Conservation (phyloP, 192 early-diverging fungal species). For the Coemansia sp. region DNA sequence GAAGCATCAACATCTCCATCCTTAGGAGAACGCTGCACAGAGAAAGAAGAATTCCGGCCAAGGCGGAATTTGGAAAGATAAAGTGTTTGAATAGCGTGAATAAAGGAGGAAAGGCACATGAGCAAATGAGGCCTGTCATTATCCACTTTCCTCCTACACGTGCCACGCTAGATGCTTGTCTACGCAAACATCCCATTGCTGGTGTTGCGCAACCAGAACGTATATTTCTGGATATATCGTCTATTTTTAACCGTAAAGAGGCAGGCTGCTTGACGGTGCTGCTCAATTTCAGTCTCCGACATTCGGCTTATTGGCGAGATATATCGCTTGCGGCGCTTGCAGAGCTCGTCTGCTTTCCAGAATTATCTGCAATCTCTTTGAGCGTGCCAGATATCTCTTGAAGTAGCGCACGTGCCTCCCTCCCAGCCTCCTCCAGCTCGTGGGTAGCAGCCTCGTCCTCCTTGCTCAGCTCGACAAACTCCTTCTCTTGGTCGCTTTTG, state of each 20-base stretch:
- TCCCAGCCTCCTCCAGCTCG: slow-evolving; percentile 37
- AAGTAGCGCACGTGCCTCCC: slow-evolving; percentile 33
- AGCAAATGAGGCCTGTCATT: neutral
- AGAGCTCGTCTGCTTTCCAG: slow-evolving; percentile 18
- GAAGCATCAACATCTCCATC: neutral
- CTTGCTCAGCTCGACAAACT: slow-evolving; percentile 35
- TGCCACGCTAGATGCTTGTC: neutral
- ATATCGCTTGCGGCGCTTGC: neutral
- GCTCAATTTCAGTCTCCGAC: neutral
- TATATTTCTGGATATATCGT: too few species aligned
- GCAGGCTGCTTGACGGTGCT: too few species aligned
- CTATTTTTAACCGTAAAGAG: too few species aligned
- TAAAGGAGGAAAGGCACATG: slow-evolving; percentile 4
- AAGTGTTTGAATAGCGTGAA: neutral
- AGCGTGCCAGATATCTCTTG: slow-evolving; percentile 26
- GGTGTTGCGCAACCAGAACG: neutral
- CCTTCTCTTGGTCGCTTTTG: slow-evolving; percentile 30
- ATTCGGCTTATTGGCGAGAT: neutral
- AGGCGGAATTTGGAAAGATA: slow-evolving; percentile 1
- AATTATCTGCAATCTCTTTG: slow-evolving; percentile 35
- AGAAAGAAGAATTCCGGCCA: neutral
- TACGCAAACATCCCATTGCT: neutral
- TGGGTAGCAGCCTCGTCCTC: slow-evolving; percentile 36
- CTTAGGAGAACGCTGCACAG: neutral
- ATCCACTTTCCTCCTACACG: neutral